phyloP scores from a whole-genome alignment of 2,329 filamentous ascomycete species.

The Microcyclospora pomicola region DNA sequence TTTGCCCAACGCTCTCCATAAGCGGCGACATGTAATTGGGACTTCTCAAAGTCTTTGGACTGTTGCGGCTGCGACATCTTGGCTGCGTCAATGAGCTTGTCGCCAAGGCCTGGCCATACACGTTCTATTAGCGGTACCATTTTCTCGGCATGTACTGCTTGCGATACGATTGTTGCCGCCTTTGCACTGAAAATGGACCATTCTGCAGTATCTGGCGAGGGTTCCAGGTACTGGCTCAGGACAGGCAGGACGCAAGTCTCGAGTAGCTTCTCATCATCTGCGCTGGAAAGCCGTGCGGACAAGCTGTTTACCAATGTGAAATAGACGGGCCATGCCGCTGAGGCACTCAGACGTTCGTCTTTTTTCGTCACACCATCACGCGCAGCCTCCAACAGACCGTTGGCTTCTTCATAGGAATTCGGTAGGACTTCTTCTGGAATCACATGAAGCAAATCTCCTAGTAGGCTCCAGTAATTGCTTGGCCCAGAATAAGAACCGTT shows the following conservation, averaged over 20 bases:
- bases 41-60: constrained; percentile 60
- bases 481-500: constrained; percentile 73
- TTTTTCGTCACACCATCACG: constrained; percentile 56
- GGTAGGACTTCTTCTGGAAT: constrained; percentile 46
- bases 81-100: constrained; percentile 50
- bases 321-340: constrained; percentile 63
- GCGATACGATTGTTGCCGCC: constrained; percentile 29
- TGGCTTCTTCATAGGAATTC: constrained; percentile 38
- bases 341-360: constrained; percentile 58
- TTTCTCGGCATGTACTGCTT: constrained; percentile 9
- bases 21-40: constrained; percentile 54
- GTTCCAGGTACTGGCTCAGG: constrained; percentile 39
- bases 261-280: constrained; percentile 34
- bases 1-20: constrained; percentile 52
- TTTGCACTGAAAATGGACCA: constrained; percentile 39
- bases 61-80: constrained; percentile 68
- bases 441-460: constrained; percentile 46
- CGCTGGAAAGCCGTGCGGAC: constrained; percentile 20
- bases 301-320: constrained; percentile 43
- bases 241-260: constrained; percentile 38
- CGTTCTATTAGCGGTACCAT: constrained; percentile 28
- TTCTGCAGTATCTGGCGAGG: constrained; percentile 29
- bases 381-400: constrained; percentile 51
- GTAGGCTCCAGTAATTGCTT: constrained; percentile 56
- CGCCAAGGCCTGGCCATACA: constrained; percentile 51